phyloP scores from a whole-genome alignment of 116 monocot species.

The Dioscorea cayenensis region DNA sequence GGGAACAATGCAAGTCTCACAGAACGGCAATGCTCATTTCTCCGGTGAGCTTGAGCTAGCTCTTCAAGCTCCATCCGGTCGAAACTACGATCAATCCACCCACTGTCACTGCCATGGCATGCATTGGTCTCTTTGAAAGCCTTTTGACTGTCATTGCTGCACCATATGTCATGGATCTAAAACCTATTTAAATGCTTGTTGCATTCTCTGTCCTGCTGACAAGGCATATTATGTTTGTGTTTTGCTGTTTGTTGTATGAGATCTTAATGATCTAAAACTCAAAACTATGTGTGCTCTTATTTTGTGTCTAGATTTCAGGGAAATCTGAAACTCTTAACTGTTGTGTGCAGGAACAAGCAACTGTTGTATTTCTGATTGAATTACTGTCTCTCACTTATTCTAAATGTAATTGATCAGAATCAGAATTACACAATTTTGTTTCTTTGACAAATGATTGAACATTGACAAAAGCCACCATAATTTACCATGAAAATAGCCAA shows the following conservation, averaged over 20 bases:
- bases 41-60: conserved; percentile 27
- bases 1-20: conserved; percentile 8
- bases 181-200: neutral
- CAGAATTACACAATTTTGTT: too few relatives aligned
- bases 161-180: neutral
- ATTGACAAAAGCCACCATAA: too few relatives aligned
- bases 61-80: conserved; percentile 13
- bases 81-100: neutral
- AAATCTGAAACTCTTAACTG: too few relatives aligned
- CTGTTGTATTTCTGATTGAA: too few relatives aligned
- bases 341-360: too few relatives aligned
- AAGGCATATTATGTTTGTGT: neutral
- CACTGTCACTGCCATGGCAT: conserved; percentile 7
- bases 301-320: too few relatives aligned
- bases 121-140: conserved; percentile 7
- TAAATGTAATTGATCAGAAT: too few relatives aligned
- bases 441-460: too few relatives aligned
- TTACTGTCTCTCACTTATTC: too few relatives aligned
- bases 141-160: neutral
- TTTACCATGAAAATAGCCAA: too few relatives aligned
- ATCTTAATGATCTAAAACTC: neutral
- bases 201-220: neutral
- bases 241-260: neutral
- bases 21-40: conserved; percentile 12
- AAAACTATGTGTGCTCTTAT: too few relatives aligned